Evolutionary conservation across 164 flowering plant species (phyloP).

Genomic region (Akebia trifoliata): DNA sequence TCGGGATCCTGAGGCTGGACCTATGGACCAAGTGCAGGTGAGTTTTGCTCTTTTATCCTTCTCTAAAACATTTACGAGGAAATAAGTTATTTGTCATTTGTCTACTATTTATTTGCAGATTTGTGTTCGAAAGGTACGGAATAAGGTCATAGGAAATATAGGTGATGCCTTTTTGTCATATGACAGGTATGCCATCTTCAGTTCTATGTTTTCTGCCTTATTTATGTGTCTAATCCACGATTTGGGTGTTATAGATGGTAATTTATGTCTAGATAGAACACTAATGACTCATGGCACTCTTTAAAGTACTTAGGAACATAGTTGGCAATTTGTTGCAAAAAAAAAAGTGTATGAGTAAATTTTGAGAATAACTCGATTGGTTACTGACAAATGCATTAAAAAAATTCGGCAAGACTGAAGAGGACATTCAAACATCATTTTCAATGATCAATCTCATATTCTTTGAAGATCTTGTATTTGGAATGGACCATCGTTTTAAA

Average conservation of each 20-base stretch:
- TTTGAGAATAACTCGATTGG: too few species aligned
- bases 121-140: slow-evolving; percentile 86
- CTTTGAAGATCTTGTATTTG: too few species aligned
- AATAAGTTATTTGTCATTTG: neutral
- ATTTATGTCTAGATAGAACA: neutral
- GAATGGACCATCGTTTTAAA: too few species aligned
- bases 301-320: neutral
- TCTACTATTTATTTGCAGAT: slow-evolving; percentile 41
- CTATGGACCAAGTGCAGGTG: slow-evolving; percentile 82
- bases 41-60: slow-evolving; percentile 1
- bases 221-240: neutral
- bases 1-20: slow-evolving; percentile 71
- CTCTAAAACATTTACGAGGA: neutral
- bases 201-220: neutral
- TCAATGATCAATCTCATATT: too few species aligned
- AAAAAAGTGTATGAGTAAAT: neutral
- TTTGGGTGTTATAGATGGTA: neutral
- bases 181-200: slow-evolving; percentile 45
- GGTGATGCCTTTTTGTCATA: slow-evolving; percentile 80
- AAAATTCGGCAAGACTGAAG: too few species aligned
- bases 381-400: too few species aligned
- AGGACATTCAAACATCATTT: too few species aligned
- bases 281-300: neutral
- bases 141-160: slow-evolving; percentile 75
- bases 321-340: neutral